These are phyloP conservation scores for Falciphora oryzae DNA, from an alignment of 2,329 filamentous ascomycete species.

Conservation along the genomic window DNA sequence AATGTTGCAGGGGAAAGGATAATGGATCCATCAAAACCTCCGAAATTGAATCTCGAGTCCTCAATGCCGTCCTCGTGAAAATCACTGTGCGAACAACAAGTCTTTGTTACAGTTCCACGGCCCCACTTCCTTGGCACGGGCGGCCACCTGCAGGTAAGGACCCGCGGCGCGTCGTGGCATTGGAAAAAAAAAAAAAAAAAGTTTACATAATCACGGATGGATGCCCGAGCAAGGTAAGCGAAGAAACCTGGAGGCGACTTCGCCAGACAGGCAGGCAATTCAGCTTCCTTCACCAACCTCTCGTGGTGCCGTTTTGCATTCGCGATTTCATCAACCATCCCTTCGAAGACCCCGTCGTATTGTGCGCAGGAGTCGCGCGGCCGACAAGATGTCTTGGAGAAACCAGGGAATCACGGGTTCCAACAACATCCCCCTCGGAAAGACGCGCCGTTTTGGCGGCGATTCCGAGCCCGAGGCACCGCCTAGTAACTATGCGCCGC, in stretches of 20 bases:
- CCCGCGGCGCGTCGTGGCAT: neutral
- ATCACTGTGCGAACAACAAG: no score
- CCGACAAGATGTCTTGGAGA: constrained; percentile 58
- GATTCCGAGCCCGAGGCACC: constrained; percentile 30
- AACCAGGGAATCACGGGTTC: constrained; percentile 88
- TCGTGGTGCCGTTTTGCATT: neutral
- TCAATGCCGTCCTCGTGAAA: no score
- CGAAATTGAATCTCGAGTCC: neutral
- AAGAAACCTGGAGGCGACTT: neutral
- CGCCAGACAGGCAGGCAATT: neutral
- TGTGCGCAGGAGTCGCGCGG: neutral
- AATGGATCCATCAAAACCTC: neutral
- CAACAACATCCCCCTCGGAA: constrained; percentile 95
- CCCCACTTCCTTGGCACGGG: neutral
- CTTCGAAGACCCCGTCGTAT: neutral
- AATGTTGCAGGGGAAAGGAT: neutral
- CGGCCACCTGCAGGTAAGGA: neutral
- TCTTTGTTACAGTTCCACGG: no score
- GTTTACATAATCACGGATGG: neutral
- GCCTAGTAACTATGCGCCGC: constrained; percentile 7
- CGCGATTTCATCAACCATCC: neutral
- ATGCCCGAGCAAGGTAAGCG: neutral
- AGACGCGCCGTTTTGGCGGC: constrained; percentile 70
- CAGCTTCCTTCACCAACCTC: neutral
- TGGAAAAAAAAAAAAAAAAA: neutral